Percentiles rank a stretch among this genome's conserved stretches.
phyloP scores from a whole-genome alignment of 805 yeast genomes.

The Kluyveromyces starmeri region DNA sequence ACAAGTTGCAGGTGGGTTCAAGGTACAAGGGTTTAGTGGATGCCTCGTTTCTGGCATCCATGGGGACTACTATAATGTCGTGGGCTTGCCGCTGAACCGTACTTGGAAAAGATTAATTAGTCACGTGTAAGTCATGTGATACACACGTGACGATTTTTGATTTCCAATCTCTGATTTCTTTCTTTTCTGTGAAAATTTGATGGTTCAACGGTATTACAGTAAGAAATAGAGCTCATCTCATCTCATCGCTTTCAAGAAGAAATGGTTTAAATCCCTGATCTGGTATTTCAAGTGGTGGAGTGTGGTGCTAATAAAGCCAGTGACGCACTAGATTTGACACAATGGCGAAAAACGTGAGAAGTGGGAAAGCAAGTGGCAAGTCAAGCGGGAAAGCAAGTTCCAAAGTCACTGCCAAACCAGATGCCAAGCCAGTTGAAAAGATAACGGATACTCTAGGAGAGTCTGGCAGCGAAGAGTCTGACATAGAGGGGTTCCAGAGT shows the following conservation, averaged over 20 bases:
- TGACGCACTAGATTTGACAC: too few species aligned
- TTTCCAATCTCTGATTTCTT: not conserved
- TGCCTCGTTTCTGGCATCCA: constrained; percentile 49
- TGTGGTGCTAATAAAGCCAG: too few species aligned
- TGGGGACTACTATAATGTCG: constrained; percentile 83
- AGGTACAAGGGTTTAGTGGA: constrained; percentile 68
- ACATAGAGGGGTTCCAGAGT: constrained; percentile 10
- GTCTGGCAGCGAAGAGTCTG: constrained; percentile 1
- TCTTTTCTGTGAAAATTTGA: not conserved
- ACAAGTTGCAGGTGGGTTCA: constrained; percentile 88
- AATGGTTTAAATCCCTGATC: too few species aligned
- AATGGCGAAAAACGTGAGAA: too few species aligned
- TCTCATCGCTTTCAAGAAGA: not conserved
- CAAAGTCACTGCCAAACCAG: too few species aligned
- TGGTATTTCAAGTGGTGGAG: too few species aligned
- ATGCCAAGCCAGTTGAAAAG: too few species aligned
- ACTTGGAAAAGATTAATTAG: constrained; percentile 29
- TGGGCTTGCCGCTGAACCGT: constrained; percentile 70
- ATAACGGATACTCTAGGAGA: too few species aligned
- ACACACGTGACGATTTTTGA: not conserved
- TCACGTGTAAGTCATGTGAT: constrained; percentile 32
- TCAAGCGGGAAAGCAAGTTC: too few species aligned
- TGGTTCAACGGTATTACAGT: too few species aligned
- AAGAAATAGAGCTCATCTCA: constrained; percentile 1
- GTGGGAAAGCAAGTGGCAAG: too few species aligned